These are phyloP conservation scores for Populus hybrid DNA, from an alignment of 441 rosid genomes.

Conservation along the genomic window DNA sequence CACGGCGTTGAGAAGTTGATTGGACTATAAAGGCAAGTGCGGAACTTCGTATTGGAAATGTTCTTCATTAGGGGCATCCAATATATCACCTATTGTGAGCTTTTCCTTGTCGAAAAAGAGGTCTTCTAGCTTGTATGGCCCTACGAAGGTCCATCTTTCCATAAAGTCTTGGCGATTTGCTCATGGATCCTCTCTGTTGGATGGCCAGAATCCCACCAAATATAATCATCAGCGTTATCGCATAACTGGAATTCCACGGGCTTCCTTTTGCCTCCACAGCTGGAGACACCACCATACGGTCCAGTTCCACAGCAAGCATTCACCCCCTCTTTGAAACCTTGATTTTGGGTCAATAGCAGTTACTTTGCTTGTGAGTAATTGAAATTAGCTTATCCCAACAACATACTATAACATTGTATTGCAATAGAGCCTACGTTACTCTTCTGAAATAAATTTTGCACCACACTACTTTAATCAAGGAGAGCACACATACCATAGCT, in stretches of 20 bases:
- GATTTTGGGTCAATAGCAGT: too few relatives aligned
- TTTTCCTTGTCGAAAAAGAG: constrained; percentile 36
- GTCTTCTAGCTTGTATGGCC: constrained; percentile 34
- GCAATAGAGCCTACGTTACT: too few relatives aligned
- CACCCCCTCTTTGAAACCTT: constrained; percentile 49
- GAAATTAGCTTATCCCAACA: background rate
- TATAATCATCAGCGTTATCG: constrained; percentile 28
- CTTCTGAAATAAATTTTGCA: background rate
- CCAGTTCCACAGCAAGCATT: constrained; percentile 57
- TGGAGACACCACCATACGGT: constrained; percentile 32
- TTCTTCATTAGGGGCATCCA: constrained; percentile 30
- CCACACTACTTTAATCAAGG: background rate
- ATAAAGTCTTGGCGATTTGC: constrained; percentile 39
- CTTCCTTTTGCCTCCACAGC: constrained; percentile 42
- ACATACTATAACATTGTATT: background rate
- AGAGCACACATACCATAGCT: too few relatives aligned
- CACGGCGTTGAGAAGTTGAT: too few relatives aligned
- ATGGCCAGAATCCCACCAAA: constrained; percentile 63
- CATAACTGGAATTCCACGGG: constrained; percentile 32
- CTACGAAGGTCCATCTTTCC: constrained; percentile 37
- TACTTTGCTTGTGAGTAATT: background rate
- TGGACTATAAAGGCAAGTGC: background rate
- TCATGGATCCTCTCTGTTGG: constrained; percentile 45
- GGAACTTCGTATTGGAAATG: constrained; percentile 3
- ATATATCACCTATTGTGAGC: constrained; percentile 37